Base-by-base conservation (phyloP, 225 moss, liverwort and hornwort genomes). In the Takakia lepidozioides region DNA sequence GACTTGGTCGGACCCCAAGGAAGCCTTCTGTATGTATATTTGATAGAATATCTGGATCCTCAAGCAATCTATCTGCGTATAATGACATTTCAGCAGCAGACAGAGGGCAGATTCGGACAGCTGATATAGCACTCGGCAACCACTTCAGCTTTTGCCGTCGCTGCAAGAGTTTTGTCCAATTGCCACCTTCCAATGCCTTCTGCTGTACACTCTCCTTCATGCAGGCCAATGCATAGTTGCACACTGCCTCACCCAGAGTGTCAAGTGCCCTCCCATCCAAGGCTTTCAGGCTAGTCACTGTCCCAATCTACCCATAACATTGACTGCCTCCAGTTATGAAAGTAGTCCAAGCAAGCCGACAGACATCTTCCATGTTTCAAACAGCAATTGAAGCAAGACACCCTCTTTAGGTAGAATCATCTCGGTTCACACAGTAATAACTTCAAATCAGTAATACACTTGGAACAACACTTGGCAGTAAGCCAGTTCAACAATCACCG, bases 261-360 rank as follows among this genome's bases (percentile, higher is more conserved):
- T 73, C 72, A 63, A 88, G 73, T 37, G 64, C 48, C 19, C 49
- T 72, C 16, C 59, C 57, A 53, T 85, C 85, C 28, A 65, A 59
- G 36, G 76, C 82, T 69, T 85, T 83, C 25, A 93, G 36, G 58
- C 61, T 78, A 20, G 65, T 80, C 34, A 75, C 34, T 49, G 78
- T 57, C 35, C 68, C 78, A n/a, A n/a, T n/a, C n/a, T n/a, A n/a
- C n/a, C n/a, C n/a, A n/a, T n/a, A n/a, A n/a, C n/a, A n/a, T n/a
- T n/a, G n/a, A n/a, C n/a, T n/a, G n/a, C n/a, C n/a, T n/a, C n/a
- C n/a, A n/a, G n/a, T n/a, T n/a, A n/a, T n/a, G n/a, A n/a, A n/a
- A n/a, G n/a, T n/a, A n/a, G n/a, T n/a, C n/a, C n/a, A n/a, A n/a
- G n/a, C n/a, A n/a, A n/a, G n/a, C n/a, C n/a, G n/a, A n/a, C n/a